A percentile compares a stretch with the other conserved stretches of the same genome.
Evolutionary conservation across 2,329 filamentous ascomycete species (phyloP).

Genomic region (Orbilia blumenaviensis): DNA sequence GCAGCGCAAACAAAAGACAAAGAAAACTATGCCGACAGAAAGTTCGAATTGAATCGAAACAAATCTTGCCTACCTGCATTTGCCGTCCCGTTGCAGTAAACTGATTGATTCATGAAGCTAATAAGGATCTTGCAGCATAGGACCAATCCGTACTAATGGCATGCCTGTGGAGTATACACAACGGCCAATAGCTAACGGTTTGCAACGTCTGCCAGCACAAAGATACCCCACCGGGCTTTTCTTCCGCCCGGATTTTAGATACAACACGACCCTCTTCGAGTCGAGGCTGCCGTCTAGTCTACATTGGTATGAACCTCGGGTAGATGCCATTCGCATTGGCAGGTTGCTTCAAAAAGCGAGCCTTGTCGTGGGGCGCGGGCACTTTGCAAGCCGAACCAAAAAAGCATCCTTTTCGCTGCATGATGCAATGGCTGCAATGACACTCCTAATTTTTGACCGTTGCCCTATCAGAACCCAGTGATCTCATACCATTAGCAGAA

Average conservation of each 20-base stretch:
- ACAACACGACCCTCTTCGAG: background rate
- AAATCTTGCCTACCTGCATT: slow-evolving; percentile 6
- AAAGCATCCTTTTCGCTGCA: slow-evolving; percentile 15
- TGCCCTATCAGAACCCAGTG: slow-evolving; percentile 33
- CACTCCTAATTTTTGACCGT: background rate
- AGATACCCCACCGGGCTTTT: background rate
- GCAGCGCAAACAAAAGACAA: background rate
- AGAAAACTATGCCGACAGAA: slow-evolving; percentile 13
- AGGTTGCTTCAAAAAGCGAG: slow-evolving; percentile 20
- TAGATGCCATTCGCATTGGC: slow-evolving; percentile 10
- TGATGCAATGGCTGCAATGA: slow-evolving; percentile 36
- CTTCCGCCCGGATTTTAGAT: background rate
- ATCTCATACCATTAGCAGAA: slow-evolving; percentile 24
- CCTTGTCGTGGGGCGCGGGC: slow-evolving; percentile 3
- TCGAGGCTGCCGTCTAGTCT: background rate
- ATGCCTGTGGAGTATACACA: background rate
- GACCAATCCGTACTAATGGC: too few relatives aligned
- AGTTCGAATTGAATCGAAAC: slow-evolving; percentile 10
- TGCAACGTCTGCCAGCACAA: slow-evolving; percentile 8
- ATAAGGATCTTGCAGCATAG: slow-evolving; percentile 12
- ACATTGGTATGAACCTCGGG: background rate
- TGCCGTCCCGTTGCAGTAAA: slow-evolving; percentile 14
- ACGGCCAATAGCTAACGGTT: slow-evolving; percentile 20
- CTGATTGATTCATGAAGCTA: slow-evolving; percentile 4
- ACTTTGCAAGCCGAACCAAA: background rate